These are phyloP conservation scores for Diaporthe citri DNA, from an alignment of 2,329 filamentous ascomycete species.

Conservation along the genomic window DNA sequence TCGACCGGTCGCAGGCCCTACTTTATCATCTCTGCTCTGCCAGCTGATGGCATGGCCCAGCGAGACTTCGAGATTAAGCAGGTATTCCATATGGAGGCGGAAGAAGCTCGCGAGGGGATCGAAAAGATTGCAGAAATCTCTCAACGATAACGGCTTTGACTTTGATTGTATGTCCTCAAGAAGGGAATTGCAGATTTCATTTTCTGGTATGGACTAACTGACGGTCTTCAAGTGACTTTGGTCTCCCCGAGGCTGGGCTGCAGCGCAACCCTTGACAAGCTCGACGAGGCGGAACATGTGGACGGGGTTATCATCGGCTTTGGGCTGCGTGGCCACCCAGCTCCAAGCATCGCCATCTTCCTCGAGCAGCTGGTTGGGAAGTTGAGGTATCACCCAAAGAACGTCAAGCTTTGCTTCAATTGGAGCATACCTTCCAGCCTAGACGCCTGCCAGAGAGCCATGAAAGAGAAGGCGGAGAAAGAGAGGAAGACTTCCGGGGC, in stretches of 20 bases:
- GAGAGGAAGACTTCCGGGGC: background rate
- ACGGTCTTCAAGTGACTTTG: background rate
- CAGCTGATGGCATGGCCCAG: background rate
- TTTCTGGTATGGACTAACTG: background rate
- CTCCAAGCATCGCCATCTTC: background rate
- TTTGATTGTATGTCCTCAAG: background rate
- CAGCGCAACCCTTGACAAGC: background rate
- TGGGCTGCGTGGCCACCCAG: conserved; percentile 1
- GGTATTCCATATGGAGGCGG: background rate
- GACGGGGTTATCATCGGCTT: background rate
- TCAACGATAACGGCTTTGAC: background rate
- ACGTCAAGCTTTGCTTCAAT: background rate
- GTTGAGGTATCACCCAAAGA: background rate
- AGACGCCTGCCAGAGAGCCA: conserved; percentile 2
- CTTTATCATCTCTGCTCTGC: background rate
- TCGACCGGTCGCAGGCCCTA: conserved; percentile 10
- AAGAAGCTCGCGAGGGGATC: background rate
- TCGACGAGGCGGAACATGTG: background rate
- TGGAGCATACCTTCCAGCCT: conserved; percentile 7
- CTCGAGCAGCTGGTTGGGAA: background rate
- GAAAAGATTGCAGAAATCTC: background rate
- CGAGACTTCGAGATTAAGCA: background rate
- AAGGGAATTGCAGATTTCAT: no score
- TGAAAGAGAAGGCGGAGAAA: background rate
- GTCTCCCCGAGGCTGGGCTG: background rate